Conservation (phyloP, 2,329 filamentous ascomycete species). For the Trichoderma citrinoviride region DNA sequence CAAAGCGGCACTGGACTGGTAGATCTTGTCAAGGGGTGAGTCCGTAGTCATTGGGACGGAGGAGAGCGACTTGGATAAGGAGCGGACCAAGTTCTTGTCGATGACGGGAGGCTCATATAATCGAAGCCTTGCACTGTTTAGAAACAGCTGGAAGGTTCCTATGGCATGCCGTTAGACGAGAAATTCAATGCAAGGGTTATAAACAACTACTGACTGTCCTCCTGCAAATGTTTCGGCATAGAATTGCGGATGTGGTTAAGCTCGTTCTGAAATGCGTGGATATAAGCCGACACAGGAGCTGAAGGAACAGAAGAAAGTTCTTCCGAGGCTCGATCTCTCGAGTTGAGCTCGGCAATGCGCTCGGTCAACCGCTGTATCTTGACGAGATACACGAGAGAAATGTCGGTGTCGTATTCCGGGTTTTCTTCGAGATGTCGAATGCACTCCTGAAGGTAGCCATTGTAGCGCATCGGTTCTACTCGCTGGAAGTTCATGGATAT, state of each 20-base stretch:
- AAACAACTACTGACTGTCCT: conserved; percentile 38
- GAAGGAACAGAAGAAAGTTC: conserved; percentile 36
- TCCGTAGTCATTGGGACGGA: conserved; percentile 37
- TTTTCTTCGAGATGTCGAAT: conserved; percentile 44
- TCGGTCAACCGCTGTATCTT: conserved; percentile 51
- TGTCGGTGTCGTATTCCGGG: conserved; percentile 48
- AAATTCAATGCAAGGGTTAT: not conserved
- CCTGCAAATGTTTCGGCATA: conserved; percentile 36
- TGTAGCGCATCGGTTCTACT: conserved; percentile 50
- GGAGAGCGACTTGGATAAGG: conserved; percentile 44
- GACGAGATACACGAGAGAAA: conserved; percentile 46
- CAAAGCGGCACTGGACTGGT: conserved; percentile 47
- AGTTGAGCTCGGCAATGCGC: conserved; percentile 45
- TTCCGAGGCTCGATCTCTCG: conserved; percentile 36
- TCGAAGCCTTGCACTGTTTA: conserved; percentile 43
- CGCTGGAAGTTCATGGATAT: conserved; percentile 43
- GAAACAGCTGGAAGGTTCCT: conserved; percentile 42
- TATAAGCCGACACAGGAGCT: conserved; percentile 45
- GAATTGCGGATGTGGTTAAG: conserved; percentile 41
- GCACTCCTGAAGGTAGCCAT: conserved; percentile 52
- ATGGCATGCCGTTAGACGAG: not conserved
- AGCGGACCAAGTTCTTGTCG: conserved; percentile 41
- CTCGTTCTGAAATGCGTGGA: conserved; percentile 46
- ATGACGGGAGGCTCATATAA: conserved; percentile 49
- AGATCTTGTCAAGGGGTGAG: conserved; percentile 50